Base-by-base conservation (phyloP, 2,329 filamentous ascomycete genomes). In the Diaporthe sp. region DNA sequence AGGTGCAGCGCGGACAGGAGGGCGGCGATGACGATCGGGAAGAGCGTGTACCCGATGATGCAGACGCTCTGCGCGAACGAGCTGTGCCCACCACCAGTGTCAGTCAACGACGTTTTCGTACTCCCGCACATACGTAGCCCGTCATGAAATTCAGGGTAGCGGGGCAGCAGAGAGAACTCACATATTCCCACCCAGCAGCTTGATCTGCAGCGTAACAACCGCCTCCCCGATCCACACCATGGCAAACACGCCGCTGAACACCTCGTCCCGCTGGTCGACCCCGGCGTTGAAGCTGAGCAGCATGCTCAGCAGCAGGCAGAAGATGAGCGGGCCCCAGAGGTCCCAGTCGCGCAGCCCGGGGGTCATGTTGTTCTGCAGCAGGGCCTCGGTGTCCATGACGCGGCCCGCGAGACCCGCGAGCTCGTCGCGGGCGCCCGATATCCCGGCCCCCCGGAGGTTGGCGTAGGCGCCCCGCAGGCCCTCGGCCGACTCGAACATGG, bases 11-110 rank as follows among this genome's bases (percentile, higher is more conserved):
- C 96, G 74, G 95, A 98, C 78, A 99, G 91, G 70, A 98, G 87
- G 2, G 96, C 92, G 10, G 97, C 97, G 79, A 99, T 94, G 80
- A 98, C 97, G 72, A 99, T 91, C 2, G 97, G 97, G 86, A 99
- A 99, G 74, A 99, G 91, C 1, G 97, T 99, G 85, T 99, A 99
- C 61, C 97, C 97, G 82, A 99, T 99, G 80, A 99, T 97, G 84
- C 96, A 98, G 79, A 99, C 91, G 75, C 95, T 98, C 85, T 99
- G 97, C 82, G 98, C 97, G 84, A 99, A 99, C 25, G 97, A 98
- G 81, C 96, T 98, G 82, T 69, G 57, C 39, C 39, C 10, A 39
- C 37, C 17, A 46, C 3, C 19, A 28, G 62, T 28, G 57, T 61
- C 25, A 44, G 77, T 82, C 4, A 37, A 7, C 22, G 17, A 25